phyloP scores from a whole-genome alignment of 768 basidiomycete species.

The Rhizopogon salebrosus region DNA sequence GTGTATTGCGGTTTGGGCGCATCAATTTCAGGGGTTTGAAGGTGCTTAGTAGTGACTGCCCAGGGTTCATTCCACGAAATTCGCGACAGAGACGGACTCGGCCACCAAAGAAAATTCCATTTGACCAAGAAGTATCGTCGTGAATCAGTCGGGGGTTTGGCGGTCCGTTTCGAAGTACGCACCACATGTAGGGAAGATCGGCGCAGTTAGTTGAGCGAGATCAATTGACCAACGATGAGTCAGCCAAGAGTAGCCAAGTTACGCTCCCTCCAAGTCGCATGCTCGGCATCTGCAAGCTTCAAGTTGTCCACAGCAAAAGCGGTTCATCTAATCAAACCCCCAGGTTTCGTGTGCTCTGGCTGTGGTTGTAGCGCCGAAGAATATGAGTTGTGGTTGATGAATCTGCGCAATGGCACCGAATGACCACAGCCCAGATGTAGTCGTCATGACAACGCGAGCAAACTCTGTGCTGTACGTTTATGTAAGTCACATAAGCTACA shows the following conservation, averaged over 20 bases:
- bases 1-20: neutral
- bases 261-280: too few species aligned
- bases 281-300: neutral
- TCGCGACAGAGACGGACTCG: neutral
- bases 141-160: too few species aligned
- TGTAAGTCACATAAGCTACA: neutral
- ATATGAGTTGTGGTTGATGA: neutral
- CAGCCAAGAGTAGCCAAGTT: too few species aligned
- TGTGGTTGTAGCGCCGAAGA: neutral
- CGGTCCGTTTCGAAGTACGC: too few species aligned
- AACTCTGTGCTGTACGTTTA: conserved; percentile 9
- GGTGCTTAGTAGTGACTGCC: neutral
- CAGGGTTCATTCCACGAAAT: neutral
- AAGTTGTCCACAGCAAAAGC: neutral
- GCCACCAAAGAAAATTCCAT: too few species aligned
- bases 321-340: neutral
- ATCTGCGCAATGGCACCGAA: too few species aligned
- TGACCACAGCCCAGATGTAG: neutral
- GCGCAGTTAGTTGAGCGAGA: too few species aligned
- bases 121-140: too few species aligned
- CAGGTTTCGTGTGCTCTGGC: neutral
- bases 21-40: neutral
- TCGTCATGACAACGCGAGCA: conserved; percentile 16
- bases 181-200: too few species aligned
- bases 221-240: too few species aligned